A percentile compares a stretch with the other conserved stretches of the same genome.
phyloP scores from a whole-genome alignment of 1,139 yeast genomes.

The Hyphopichia pseudoburtonii region DNA sequence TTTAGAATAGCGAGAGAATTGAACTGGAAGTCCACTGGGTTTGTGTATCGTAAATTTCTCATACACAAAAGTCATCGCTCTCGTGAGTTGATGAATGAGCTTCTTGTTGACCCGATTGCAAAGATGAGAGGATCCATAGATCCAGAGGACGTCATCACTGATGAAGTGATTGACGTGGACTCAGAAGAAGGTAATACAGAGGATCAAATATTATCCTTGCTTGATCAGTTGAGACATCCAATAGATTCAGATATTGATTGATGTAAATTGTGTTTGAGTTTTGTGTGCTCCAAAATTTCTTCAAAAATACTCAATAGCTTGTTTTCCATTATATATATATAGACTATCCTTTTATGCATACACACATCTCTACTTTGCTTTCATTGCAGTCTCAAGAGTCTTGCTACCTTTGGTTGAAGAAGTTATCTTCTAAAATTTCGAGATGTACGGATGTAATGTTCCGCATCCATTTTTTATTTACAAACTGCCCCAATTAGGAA shows the following conservation, averaged over 20 bases:
- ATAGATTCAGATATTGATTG: neutral
- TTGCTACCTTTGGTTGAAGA: no score
- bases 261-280: no score
- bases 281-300: no score
- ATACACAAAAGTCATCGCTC: constrained; percentile 23
- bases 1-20: constrained; percentile 36
- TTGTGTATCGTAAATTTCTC: constrained; percentile 27
- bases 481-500: neutral
- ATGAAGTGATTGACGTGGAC: constrained; percentile 17
- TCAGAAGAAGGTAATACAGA: constrained; percentile 12
- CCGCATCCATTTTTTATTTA: neutral
- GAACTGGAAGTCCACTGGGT: constrained; percentile 37
- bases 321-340: no score
- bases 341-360: no score
- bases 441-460: neutral
- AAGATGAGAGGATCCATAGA: constrained; percentile 14
- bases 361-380: neutral
- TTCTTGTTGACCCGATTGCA: constrained; percentile 22
- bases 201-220: constrained; percentile 14
- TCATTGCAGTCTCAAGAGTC: neutral
- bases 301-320: no score
- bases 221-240: neutral
- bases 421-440: no score
- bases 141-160: constrained; percentile 17
- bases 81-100: constrained; percentile 18